Evolutionary conservation across 345 rosid species (phyloP).

Genomic region (Moricandia arvensis): DNA sequence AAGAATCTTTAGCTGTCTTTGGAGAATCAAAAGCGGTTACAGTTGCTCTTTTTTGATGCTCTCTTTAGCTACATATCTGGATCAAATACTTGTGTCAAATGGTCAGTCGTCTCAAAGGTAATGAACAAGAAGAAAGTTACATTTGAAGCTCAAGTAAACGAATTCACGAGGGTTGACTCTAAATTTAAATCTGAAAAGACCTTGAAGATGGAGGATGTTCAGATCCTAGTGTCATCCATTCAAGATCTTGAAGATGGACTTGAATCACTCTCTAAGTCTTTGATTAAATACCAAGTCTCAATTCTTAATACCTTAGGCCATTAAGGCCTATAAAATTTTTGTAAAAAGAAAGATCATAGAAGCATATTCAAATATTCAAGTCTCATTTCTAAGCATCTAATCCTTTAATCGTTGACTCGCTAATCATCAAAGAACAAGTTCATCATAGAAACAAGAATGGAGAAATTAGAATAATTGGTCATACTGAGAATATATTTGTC

Average conservation of each 20-base stretch:
- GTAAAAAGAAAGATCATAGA: slow-evolving; percentile 4
- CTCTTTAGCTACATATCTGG: slow-evolving; percentile 33
- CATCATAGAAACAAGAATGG: background rate
- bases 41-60: slow-evolving; percentile 26
- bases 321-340: slow-evolving; percentile 25
- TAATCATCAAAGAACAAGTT: background rate
- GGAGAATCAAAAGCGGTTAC: slow-evolving; percentile 33
- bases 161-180: slow-evolving; percentile 27
- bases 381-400: background rate
- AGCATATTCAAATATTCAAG: background rate
- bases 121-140: slow-evolving; percentile 19
- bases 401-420: background rate
- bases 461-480: too few species aligned
- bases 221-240: slow-evolving; percentile 39
- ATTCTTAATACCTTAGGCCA: slow-evolving; percentile 43
- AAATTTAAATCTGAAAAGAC: slow-evolving; percentile 15
- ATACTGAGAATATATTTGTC: too few species aligned
- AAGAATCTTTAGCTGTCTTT: slow-evolving; percentile 17
- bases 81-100: slow-evolving; percentile 15
- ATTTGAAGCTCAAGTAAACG: slow-evolving; percentile 17
- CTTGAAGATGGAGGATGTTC: slow-evolving; percentile 23
- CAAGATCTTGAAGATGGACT: slow-evolving; percentile 44
- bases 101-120: slow-evolving; percentile 22
- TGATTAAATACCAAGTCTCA: slow-evolving; percentile 47
- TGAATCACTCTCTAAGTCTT: slow-evolving; percentile 34